Evolutionary conservation across 805 yeast species (phyloP).

Genomic region (Wickerhamomyces subpelliculosus): DNA sequence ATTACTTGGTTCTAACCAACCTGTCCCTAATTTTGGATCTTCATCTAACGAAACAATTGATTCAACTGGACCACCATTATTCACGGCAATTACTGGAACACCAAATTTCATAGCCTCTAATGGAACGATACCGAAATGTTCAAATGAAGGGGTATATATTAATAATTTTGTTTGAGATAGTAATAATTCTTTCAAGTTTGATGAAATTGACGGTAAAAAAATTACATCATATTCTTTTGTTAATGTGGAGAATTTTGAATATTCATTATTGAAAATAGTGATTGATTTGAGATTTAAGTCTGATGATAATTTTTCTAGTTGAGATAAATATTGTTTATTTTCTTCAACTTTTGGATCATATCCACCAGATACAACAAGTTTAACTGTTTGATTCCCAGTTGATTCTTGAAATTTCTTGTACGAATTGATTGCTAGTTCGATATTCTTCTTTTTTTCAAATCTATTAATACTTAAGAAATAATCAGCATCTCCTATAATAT

Average conservation of each 20-base stretch:
- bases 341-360: conserved; percentile 72
- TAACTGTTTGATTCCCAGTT: conserved; percentile 28
- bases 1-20: conserved; percentile 49
- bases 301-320: conserved; percentile 46
- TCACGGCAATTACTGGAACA: conserved; percentile 78
- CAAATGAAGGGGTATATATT: conserved; percentile 83
- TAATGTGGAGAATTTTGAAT: conserved; percentile 13
- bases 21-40: conserved; percentile 42
- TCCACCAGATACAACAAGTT: conserved; percentile 83
- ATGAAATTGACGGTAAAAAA: conserved; percentile 76
- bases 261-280: conserved; percentile 31
- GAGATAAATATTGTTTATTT: conserved; percentile 64
- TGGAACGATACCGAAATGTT: conserved; percentile 98
- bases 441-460: conserved; percentile 80
- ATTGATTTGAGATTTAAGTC: conserved; percentile 36
- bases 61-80: conserved; percentile 91
- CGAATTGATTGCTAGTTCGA: conserved; percentile 69
- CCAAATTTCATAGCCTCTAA: conserved; percentile 86
- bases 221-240: conserved; percentile 40
- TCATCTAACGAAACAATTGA: conserved; percentile 36
- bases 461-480: conserved; percentile 77
- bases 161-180: conserved; percentile 51
- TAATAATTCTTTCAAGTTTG: conserved; percentile 56
- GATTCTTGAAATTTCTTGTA: conserved; percentile 39
- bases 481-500: conserved; percentile 14